Evolutionary conservation across 2,329 filamentous ascomycete species (phyloP).

Genomic region (Meredithiella fracta): DNA sequence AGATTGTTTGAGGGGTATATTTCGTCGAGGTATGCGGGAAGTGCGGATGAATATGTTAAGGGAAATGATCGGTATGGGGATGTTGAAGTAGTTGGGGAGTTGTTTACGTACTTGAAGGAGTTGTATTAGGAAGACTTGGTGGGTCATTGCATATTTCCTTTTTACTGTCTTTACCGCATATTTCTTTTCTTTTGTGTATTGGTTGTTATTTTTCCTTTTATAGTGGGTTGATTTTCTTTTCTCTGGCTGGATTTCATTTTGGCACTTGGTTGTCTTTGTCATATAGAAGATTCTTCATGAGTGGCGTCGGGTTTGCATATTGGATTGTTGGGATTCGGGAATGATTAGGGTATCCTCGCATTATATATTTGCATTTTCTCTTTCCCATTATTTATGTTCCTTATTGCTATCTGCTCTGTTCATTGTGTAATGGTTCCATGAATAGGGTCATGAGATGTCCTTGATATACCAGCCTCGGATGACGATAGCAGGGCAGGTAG

Average conservation of each 20-base stretch:
- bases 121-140: conserved; percentile 8
- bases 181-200: neutral
- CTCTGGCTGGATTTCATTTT: neutral
- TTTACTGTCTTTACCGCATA: neutral
- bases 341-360: neutral
- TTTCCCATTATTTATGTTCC: neutral
- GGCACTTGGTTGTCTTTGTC: neutral
- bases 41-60: conserved; percentile 5
- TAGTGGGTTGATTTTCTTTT: neutral
- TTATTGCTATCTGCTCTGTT: neutral
- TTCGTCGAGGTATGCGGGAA: conserved; percentile 17
- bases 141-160: neutral
- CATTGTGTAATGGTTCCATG: neutral
- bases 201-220: neutral
- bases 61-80: conserved; percentile 4
- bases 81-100: conserved; percentile 3
- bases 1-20: conserved; percentile 28
- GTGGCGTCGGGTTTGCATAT: conserved; percentile 1
- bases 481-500: no score
- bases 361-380: neutral
- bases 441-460: no score
- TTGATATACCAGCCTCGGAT: no score
- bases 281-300: neutral
- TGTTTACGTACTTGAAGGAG: conserved; percentile 10
- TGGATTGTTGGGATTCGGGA: neutral